phyloP scores from a whole-genome alignment of 352 stramenopile genomes.

The Phytophthora podocarpi region DNA sequence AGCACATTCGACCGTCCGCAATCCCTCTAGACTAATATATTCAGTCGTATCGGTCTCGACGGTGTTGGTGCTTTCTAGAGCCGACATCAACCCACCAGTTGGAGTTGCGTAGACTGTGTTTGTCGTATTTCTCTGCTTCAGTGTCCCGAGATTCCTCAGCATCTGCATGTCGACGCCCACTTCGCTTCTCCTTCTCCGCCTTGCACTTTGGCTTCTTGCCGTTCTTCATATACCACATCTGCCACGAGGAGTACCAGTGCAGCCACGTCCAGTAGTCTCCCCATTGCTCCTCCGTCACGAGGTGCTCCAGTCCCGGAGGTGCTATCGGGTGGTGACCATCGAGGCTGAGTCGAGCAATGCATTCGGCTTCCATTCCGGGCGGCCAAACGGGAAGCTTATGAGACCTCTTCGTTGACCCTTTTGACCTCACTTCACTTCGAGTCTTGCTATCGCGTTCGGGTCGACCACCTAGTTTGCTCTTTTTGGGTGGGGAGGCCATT shows the following conservation, averaged over 20 bases:
- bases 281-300: constrained; percentile 60
- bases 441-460: neutral
- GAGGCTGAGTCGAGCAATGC: constrained; percentile 27
- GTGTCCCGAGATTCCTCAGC: neutral
- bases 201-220: constrained; percentile 32
- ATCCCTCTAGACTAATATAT: no score
- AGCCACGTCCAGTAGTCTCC: constrained; percentile 70
- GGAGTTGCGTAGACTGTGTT: constrained; percentile 1
- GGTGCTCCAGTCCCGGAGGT: constrained; percentile 53
- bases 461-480: neutral
- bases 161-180: neutral
- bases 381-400: constrained; percentile 44
- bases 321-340: constrained; percentile 40
- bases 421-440: neutral
- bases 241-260: constrained; percentile 74
- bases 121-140: neutral
- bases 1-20: no score
- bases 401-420: neutral
- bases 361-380: constrained; percentile 53
- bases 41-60: constrained; percentile 12
- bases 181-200: constrained; percentile 14
- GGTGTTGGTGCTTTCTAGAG: constrained; percentile 4
- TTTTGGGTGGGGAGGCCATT: constrained; percentile 7
- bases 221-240: constrained; percentile 65
- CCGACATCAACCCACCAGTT: constrained; percentile 36